Percentiles rank a stretch among this genome's conserved stretches.
phyloP scores from a whole-genome alignment of 2,329 filamentous ascomycete species.

The Pestalotiopsis sp. region DNA sequence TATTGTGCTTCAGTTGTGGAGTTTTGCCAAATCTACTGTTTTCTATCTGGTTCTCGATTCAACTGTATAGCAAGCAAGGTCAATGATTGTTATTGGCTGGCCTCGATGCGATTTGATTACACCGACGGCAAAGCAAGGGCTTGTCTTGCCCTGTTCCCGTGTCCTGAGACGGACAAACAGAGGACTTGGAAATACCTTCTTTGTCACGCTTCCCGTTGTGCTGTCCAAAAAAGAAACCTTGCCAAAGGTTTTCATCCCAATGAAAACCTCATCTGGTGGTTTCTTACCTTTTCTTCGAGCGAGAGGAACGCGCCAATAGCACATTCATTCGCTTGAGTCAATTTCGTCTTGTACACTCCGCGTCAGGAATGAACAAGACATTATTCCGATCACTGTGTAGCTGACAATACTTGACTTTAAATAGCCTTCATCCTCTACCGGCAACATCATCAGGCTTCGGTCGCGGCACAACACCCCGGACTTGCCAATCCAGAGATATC shows the following conservation, averaged over 20 bases:
- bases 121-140: conserved; percentile 8
- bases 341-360: neutral
- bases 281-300: neutral
- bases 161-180: conserved; percentile 26
- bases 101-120: neutral
- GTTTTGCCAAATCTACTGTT: neutral
- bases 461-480: conserved; percentile 82
- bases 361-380: no score
- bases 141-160: conserved; percentile 14
- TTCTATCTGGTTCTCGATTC: neutral
- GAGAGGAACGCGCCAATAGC: no score
- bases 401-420: conserved; percentile 17
- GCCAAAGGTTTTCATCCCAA: neutral
- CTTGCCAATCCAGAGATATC: conserved; percentile 95
- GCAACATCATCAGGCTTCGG: conserved; percentile 83
- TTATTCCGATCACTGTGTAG: no score
- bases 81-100: neutral
- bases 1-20: neutral
- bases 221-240: conserved; percentile 22
- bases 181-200: conserved; percentile 27
- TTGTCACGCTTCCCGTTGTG: conserved; percentile 25
- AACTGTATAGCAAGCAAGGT: neutral
- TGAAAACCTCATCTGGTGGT: neutral
- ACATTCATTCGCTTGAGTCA: neutral
- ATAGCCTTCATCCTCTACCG: conserved; percentile 97